A percentile compares a stretch with the other conserved stretches of the same genome.
phyloP scores from a whole-genome alignment of 2,329 filamentous ascomycete species.

The Fusarium anguioides region DNA sequence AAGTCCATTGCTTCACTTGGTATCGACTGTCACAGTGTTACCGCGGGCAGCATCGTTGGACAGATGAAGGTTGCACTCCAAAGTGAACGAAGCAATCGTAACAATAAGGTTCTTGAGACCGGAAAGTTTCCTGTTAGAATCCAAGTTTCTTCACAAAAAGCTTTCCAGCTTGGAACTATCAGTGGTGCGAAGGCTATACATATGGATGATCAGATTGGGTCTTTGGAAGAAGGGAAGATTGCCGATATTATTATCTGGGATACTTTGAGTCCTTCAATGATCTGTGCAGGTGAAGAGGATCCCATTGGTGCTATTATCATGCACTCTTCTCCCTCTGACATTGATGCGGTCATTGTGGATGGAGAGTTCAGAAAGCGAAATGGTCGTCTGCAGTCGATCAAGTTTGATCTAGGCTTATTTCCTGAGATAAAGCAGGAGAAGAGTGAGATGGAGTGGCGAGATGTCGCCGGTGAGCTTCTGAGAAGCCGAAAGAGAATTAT shows the following conservation, averaged over 20 bases:
- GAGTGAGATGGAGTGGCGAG: neutral
- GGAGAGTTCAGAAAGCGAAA: conserved; percentile 12
- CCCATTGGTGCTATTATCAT: conserved; percentile 7
- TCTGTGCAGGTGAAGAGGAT: conserved; percentile 9
- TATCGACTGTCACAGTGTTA: conserved; percentile 11
- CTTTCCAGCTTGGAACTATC: conserved; percentile 8
- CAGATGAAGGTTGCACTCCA: conserved; percentile 15
- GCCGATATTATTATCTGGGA: conserved; percentile 14
- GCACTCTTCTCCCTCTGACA: neutral
- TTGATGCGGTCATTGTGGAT: conserved; percentile 10
- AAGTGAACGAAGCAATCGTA: conserved; percentile 4
- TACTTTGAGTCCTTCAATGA: conserved; percentile 1
- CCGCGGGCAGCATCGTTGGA: neutral
- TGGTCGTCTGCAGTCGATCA: neutral
- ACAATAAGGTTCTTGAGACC: neutral
- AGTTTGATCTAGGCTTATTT: neutral
- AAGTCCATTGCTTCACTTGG: conserved; percentile 2
- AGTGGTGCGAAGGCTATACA: conserved; percentile 1
- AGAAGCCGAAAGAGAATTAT: neutral
- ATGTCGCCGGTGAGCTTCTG: neutral
- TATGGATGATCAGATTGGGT: neutral
- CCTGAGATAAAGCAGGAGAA: neutral
- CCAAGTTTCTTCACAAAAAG: neutral
- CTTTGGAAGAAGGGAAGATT: conserved; percentile 4
- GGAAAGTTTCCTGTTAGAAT: neutral